A percentile compares a stretch with the other conserved stretches of the same genome.
Evolutionary conservation across 2,329 filamentous ascomycete genomes (phyloP).

Genomic region (Diaporthe velutina): DNA sequence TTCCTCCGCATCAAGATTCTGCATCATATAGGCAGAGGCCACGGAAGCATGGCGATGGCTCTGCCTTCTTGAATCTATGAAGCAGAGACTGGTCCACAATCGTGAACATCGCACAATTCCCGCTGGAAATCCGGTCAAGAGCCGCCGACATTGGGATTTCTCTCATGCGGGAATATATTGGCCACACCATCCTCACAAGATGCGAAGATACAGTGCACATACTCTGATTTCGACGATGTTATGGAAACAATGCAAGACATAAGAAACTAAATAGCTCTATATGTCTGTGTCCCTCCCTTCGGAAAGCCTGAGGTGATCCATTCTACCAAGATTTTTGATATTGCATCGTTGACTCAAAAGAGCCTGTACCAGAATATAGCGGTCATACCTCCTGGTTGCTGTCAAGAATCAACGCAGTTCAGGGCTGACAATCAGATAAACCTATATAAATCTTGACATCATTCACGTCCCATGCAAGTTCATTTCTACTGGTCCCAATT

Average conservation of each 20-base stretch:
- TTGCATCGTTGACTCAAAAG: no score
- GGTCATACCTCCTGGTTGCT: no score
- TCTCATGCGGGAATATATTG: neutral
- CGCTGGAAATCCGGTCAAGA: neutral
- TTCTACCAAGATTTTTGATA: no score
- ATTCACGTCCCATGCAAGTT: neutral
- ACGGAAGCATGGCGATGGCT: neutral
- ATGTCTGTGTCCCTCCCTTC: no score
- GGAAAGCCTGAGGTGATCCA: no score
- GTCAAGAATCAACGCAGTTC: no score
- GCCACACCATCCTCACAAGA: neutral
- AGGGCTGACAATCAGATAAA: no score
- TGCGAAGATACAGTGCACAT: neutral
- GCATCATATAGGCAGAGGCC: neutral
- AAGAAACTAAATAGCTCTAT: no score
- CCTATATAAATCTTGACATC: no score
- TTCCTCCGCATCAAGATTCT: neutral
- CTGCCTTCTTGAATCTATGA: neutral
- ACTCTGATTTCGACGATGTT: neutral
- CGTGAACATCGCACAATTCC: neutral
- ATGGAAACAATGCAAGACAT: no score
- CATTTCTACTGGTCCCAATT: neutral
- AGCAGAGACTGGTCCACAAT: neutral
- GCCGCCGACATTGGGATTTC: neutral
- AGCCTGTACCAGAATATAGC: no score